Base-by-base conservation (phyloP, 1,284 basidiomycete species). In the Vanrija pseudolonga region DNA sequence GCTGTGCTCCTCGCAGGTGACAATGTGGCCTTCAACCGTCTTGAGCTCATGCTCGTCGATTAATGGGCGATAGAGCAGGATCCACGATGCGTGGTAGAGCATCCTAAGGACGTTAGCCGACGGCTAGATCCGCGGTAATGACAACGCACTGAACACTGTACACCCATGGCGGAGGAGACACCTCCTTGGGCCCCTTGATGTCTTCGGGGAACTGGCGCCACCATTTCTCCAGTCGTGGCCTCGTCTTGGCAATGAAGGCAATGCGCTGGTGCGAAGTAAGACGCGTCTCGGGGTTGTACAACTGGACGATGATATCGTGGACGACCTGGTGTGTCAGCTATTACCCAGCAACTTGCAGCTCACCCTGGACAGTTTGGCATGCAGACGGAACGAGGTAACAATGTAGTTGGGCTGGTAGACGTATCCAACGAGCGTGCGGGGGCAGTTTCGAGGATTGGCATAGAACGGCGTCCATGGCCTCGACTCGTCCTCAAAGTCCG, bases 291-390 rank as follows among this genome's bases (percentile, higher is more conserved):
- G 46, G 18, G 44, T 53, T 45, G 45, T 59, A 59, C 6, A 59
- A 36, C 17, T 50, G 40, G 19, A 59, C 37, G 14, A 59, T 54
- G 53, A 59, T 54, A n/a, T 59, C 52, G 41, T 59, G 56, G 26
- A 55, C 46, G 14, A 59, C 54, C 56, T 59, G 28, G 0, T 15
- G 43, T n/a, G 32, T 32, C 32, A 32, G 32, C 11, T 22, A 22
- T 14, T 9, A 4, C n/a, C 17, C 14, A 6, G 2, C 45, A 6
- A 3, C 7, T 15, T 26, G 15, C 15, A 19, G 42, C 52, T 15
- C 44, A 55, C 56, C 7, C 50, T 22, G 15, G 22, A 47, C 12
- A 59, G 24, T 12, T 48, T 26, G 3, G 53, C 52, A 4, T 51
- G n/a, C 22, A 50, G 36, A 3, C 44, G 44, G 37, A 55, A 59